Conservation (phyloP, 371 early-diverging fungal species). For the Mucor indicus region DNA sequence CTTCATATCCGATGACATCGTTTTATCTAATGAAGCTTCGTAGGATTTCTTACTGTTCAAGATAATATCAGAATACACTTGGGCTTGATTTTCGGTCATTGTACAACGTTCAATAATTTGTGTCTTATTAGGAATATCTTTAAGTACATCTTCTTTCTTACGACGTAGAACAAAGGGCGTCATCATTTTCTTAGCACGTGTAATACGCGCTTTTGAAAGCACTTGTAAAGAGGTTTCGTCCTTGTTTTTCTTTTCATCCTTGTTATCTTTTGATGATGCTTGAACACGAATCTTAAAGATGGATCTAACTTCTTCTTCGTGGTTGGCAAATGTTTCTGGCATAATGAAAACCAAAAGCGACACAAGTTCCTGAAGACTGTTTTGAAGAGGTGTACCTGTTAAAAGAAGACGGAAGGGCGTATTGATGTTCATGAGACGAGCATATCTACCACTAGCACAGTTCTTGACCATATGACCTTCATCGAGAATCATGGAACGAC, state of each 20-base stretch:
- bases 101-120: slow-evolving; percentile 45
- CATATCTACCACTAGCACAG: slow-evolving; percentile 78
- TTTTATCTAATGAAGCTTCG: slow-evolving; percentile 10
- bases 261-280: slow-evolving; percentile 20
- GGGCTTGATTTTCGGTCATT: slow-evolving; percentile 40
- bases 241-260: not conserved
- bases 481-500: slow-evolving; percentile 79
- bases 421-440: slow-evolving; percentile 59
- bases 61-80: slow-evolving; percentile 43
- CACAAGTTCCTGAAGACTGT: slow-evolving; percentile 78
- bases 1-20: slow-evolving; percentile 9
- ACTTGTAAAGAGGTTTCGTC: slow-evolving; percentile 30
- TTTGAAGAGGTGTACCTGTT: slow-evolving; percentile 86
- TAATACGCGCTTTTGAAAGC: slow-evolving; percentile 59
- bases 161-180: slow-evolving; percentile 79
- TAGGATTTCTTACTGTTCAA: slow-evolving; percentile 29
- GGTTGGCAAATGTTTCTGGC: slow-evolving; percentile 79
- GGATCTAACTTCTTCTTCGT: slow-evolving; percentile 50
- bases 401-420: slow-evolving; percentile 69
- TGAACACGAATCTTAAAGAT: slow-evolving; percentile 53
- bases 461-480: slow-evolving; percentile 96
- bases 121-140: slow-evolving; percentile 65
- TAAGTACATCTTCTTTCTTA: slow-evolving; percentile 68
- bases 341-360: slow-evolving; percentile 92
- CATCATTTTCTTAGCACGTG: slow-evolving; percentile 73